Evolutionary conservation across 441 rosid genomes (phyloP).

Genomic region (Manihot esculenta): DNA sequence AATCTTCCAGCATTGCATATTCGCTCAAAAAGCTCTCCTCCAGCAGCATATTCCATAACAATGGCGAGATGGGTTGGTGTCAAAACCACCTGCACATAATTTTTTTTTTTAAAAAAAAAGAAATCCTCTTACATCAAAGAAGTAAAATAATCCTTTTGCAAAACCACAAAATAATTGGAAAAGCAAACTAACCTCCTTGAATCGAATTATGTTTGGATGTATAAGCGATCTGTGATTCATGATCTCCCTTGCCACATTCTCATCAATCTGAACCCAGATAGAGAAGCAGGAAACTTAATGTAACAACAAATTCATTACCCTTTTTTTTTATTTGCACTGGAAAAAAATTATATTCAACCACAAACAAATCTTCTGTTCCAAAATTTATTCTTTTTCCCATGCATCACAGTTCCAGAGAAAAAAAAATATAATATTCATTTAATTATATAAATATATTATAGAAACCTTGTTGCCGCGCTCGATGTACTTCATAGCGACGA

Average conservation of each 20-base stretch:
- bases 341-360: slow-evolving; percentile 4
- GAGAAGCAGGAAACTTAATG: neutral
- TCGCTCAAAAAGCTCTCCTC: slow-evolving; percentile 94
- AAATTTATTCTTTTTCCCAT: neutral
- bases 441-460: too few relatives aligned
- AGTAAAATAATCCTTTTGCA: neutral
- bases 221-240: slow-evolving; percentile 89
- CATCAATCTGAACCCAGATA: slow-evolving; percentile 65
- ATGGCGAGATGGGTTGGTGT: slow-evolving; percentile 98
- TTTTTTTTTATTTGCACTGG: too few relatives aligned
- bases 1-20: slow-evolving; percentile 95
- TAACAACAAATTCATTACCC: neutral
- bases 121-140: neutral
- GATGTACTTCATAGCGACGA: slow-evolving; percentile 87
- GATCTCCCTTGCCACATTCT: slow-evolving; percentile 91
- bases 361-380: neutral
- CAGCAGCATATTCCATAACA: slow-evolving; percentile 95
- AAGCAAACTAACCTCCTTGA: slow-evolving; percentile 65
- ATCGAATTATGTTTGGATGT: slow-evolving; percentile 92
- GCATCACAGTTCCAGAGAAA: neutral
- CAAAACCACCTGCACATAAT: slow-evolving; percentile 54
- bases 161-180: neutral
- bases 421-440: neutral
- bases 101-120: too few relatives aligned
- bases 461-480: slow-evolving; percentile 75